Percentiles rank a stretch among this genome's conserved stretches.
Evolutionary conservation across 345 rosid genomes (phyloP).

Genomic region (Eucalyptus pumila): DNA sequence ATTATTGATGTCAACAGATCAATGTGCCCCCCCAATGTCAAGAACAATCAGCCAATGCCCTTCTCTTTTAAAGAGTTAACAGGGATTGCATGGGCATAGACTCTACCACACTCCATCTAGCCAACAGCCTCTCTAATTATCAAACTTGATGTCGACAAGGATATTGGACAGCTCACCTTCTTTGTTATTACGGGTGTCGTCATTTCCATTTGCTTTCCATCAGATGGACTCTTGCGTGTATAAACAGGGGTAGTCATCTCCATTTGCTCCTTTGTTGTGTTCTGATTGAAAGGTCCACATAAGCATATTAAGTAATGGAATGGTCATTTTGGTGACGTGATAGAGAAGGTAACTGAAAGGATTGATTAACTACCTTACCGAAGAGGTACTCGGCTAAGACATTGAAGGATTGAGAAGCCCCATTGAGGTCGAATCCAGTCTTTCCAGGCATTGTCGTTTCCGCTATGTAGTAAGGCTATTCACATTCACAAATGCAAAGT

Average conservation of each 20-base stretch:
- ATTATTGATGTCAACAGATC: neutral
- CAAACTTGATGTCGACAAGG: neutral
- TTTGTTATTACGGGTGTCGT: constrained; percentile 81
- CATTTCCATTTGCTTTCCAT: constrained; percentile 85
- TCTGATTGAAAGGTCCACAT: constrained; percentile 21
- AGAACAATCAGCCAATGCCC: neutral
- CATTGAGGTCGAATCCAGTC: constrained; percentile 63
- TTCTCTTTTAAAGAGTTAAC: neutral
- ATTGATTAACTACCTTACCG: constrained; percentile 60
- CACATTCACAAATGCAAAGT: neutral
- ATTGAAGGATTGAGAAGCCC: constrained; percentile 65
- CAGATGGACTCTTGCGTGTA: constrained; percentile 44
- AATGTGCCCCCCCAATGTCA: neutral
- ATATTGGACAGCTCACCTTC: constrained; percentile 24
- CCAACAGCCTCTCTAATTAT: neutral
- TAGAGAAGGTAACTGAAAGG: neutral
- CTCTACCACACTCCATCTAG: neutral
- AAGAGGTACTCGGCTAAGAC: constrained; percentile 86
- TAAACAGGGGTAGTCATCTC: constrained; percentile 93
- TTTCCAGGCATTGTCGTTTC: constrained; percentile 79
- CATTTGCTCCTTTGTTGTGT: constrained; percentile 49
- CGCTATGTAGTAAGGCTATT: constrained; percentile 69
- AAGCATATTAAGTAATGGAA: neutral
- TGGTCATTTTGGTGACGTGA: neutral
- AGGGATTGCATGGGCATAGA: neutral